A percentile compares a stretch with the other conserved stretches of the same genome.
phyloP scores from a whole-genome alignment of 2,329 filamentous ascomycete genomes.

The Fusarium sp. region DNA sequence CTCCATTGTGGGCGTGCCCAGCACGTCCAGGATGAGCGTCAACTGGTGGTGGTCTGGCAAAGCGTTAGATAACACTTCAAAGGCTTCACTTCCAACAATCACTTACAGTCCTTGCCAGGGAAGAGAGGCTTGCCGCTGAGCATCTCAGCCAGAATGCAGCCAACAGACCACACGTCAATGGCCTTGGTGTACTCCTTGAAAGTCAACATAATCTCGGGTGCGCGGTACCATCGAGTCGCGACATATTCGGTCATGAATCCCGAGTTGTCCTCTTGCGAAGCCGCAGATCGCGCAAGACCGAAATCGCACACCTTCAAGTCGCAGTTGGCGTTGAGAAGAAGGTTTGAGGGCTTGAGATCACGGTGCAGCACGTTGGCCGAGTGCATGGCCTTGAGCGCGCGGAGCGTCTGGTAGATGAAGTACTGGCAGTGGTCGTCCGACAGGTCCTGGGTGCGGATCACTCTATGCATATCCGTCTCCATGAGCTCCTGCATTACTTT shows the following conservation, averaged over 20 bases:
- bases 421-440: conserved; percentile 99
- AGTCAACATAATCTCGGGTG: conserved; percentile 99
- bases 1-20: conserved; percentile 99
- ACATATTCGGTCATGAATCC: conserved; percentile 99
- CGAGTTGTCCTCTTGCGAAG: conserved; percentile 99
- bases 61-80: conserved; percentile 9
- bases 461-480: conserved; percentile 99
- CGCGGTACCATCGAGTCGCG: conserved; percentile 98
- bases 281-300: conserved; percentile 92
- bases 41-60: conserved; percentile 91
- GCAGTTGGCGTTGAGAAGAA: conserved; percentile 97
- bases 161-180: conserved; percentile 99
- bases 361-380: conserved; percentile 98
- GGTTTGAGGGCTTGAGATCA: conserved; percentile 96
- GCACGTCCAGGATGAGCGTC: conserved; percentile 95
- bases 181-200: conserved; percentile 99
- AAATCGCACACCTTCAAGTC: conserved; percentile 99
- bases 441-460: conserved; percentile 97
- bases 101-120: conserved; percentile 96
- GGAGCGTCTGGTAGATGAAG: conserved; percentile 99
- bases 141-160: conserved; percentile 98
- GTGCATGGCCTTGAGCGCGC: conserved; percentile 98
- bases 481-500: conserved; percentile 80
- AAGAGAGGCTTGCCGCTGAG: conserved; percentile 97
- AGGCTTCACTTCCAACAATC: background rate